These are phyloP conservation scores for carrot (Daucus carota) DNA, from an alignment of 129 eudicot genomes.

Conservation along the genomic window DH1_v3.0 NC_030384.2:30878501-30879000, in stretches of 20 bases:
- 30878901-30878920: slow-evolving; percentile 90
- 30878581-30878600: background rate
- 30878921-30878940: slow-evolving; percentile 93
- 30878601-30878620: background rate
- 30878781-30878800: too few relatives aligned
- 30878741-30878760: background rate
- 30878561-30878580: background rate
- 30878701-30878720: background rate
- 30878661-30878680: background rate
- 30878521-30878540: background rate
- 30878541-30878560: background rate
- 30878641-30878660: background rate
- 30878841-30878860: background rate
- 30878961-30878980: slow-evolving; percentile 81
- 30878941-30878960: slow-evolving; percentile 85
- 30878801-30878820: too few relatives aligned
- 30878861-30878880: slow-evolving; percentile 18
- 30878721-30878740: background rate
- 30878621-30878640: background rate
- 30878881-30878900: slow-evolving; percentile 68
- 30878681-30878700: background rate
- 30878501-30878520: background rate
- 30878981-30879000: slow-evolving; percentile 78
- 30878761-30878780: background rate
- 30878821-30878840: background rate